Evolutionary conservation across 2,329 filamentous ascomycete species (phyloP).

Genomic region (Fusarium poae): DNA sequence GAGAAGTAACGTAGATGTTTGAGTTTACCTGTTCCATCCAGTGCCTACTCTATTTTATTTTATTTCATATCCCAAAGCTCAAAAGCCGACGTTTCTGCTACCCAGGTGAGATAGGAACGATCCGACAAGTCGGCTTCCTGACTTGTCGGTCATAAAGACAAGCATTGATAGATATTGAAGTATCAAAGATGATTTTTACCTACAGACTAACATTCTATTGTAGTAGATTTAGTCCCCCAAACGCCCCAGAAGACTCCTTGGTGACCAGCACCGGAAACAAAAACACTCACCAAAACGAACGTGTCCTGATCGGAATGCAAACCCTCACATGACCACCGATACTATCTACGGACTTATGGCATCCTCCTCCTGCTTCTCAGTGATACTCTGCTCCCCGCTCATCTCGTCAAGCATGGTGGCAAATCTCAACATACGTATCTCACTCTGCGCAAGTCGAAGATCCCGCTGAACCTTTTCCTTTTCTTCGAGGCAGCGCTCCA

Average conservation of each 20-base stretch:
- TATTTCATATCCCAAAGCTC: no score
- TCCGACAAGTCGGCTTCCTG: no score
- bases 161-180: background rate
- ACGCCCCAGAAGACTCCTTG: background rate
- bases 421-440: background rate
- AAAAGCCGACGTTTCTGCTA: no score
- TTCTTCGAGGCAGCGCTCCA: background rate
- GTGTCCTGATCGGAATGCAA: background rate
- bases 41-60: no score
- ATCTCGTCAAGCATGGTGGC: background rate
- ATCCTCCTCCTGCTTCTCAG: background rate
- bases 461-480: background rate
- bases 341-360: background rate
- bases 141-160: no score
- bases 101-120: no score
- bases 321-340: background rate
- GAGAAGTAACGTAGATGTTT: no score
- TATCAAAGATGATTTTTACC: background rate
- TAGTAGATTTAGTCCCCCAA: background rate
- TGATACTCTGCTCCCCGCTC: background rate
- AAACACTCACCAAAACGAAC: background rate
- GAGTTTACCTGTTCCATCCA: no score
- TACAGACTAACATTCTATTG: background rate
- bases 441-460: background rate
- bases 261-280: background rate